These are phyloP conservation scores for Erodium trifolium DNA, from an alignment of 441 rosid species.

Conservation along the genomic window DNA sequence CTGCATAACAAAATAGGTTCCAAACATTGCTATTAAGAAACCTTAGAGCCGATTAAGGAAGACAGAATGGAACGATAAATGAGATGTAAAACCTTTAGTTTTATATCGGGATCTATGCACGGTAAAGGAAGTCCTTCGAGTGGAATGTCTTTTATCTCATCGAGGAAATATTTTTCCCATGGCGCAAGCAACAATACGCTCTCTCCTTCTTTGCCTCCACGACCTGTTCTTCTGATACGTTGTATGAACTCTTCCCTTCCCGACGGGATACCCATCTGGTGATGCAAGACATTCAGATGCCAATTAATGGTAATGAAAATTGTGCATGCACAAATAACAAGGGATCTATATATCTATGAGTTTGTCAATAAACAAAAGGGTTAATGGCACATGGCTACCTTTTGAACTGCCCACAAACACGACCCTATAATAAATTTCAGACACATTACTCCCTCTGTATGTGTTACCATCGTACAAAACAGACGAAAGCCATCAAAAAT, in stretches of 20 bases:
- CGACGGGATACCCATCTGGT: conserved; percentile 74
- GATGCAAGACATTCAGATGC: conserved; percentile 10
- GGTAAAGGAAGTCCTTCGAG: conserved; percentile 51
- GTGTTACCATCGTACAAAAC: no score
- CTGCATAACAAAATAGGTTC: conserved; percentile 30
- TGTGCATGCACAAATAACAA: neutral
- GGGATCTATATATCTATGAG: no score
- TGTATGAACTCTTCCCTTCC: conserved; percentile 82
- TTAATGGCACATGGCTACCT: no score
- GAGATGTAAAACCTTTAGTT: conserved; percentile 40
- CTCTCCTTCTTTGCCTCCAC: conserved; percentile 72
- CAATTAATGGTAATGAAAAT: neutral
- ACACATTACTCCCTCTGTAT: no score
- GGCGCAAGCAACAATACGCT: conserved; percentile 84
- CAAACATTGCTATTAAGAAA: conserved; percentile 10
- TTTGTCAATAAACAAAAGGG: no score
- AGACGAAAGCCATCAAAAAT: no score
- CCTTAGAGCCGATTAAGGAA: neutral
- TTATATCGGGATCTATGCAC: conserved; percentile 41
- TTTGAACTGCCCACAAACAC: no score
- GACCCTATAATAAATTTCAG: no score
- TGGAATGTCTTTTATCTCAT: conserved; percentile 69
- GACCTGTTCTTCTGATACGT: conserved; percentile 88
- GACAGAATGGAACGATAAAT: neutral
- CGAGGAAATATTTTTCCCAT: conserved; percentile 86